These are phyloP conservation scores for Nyctanthes arbortristis DNA, from an alignment of 257 asterid genomes.

Conservation along the genomic window DNA sequence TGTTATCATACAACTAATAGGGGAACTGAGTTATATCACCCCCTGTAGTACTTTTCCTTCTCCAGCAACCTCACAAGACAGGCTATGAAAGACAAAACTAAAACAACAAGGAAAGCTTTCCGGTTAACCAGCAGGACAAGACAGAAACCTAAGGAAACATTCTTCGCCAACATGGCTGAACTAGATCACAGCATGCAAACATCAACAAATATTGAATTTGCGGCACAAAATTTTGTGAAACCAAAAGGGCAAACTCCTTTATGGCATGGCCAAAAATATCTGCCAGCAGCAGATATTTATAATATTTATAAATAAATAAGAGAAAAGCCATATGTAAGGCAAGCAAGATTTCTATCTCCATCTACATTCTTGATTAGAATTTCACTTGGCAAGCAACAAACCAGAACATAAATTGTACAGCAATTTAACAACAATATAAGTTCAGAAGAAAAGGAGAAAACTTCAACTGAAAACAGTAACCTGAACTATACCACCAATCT, in stretches of 20 bases:
- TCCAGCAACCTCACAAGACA: background rate
- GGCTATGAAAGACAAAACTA: background rate
- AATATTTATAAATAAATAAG: background rate
- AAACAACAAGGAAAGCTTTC: background rate
- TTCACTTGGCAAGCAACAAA: background rate
- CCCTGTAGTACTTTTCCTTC: background rate
- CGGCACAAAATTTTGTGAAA: background rate
- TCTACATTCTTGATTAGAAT: background rate
- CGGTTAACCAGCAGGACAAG: background rate
- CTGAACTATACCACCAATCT: slow-evolving; percentile 96
- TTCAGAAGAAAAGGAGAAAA: background rate
- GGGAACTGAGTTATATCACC: background rate
- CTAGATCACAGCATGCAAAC: background rate
- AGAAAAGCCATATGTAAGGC: background rate
- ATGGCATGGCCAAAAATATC: too few species aligned
- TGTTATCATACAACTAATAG: slow-evolving; percentile 3
- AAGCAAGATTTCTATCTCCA: background rate
- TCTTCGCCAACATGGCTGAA: background rate
- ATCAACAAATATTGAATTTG: background rate
- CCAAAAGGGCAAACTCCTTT: too few species aligned
- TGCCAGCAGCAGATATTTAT: background rate
- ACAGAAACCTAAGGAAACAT: background rate
- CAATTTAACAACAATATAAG: background rate
- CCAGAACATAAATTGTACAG: background rate
- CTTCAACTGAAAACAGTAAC: slow-evolving; percentile 28